Percentiles rank a stretch among this genome's conserved stretches.
Evolutionary conservation across 2,329 filamentous ascomycete genomes (phyloP).

Genomic region (Alternaria consortialis): DNA sequence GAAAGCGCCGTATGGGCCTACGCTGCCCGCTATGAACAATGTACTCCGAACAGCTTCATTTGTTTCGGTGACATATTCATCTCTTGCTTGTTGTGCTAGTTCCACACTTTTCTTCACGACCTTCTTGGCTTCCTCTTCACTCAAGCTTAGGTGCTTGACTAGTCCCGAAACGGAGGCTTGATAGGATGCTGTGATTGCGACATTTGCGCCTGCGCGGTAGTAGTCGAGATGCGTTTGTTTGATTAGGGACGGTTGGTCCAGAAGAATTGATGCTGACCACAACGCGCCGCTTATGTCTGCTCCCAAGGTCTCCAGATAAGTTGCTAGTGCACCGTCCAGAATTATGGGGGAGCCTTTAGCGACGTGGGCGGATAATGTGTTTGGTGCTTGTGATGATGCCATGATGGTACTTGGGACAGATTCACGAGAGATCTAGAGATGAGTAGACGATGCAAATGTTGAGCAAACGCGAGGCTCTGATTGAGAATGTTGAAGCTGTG

Average conservation of each 20-base stretch:
- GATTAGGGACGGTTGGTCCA: constrained; percentile 53
- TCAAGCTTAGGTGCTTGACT: constrained; percentile 47
- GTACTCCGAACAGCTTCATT: constrained; percentile 5
- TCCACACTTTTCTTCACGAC: constrained; percentile 54
- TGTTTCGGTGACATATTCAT: constrained; percentile 36
- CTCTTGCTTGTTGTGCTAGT: constrained; percentile 52
- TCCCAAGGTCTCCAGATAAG: constrained; percentile 57
- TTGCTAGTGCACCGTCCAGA: constrained; percentile 59
- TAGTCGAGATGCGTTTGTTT: constrained; percentile 56
- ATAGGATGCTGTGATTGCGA: constrained; percentile 60
- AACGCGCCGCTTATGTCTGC: constrained; percentile 55
- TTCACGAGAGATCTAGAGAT: background rate
- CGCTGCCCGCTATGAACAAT: constrained; percentile 55
- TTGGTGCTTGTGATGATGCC: constrained; percentile 3
- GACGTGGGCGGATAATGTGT: constrained; percentile 23
- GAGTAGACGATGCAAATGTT: background rate
- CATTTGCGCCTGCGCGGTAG: constrained; percentile 55
- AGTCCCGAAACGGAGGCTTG: constrained; percentile 57
- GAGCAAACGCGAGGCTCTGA: background rate
- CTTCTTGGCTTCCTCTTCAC: constrained; percentile 42
- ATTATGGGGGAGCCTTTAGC: constrained; percentile 42
- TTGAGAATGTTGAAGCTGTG: background rate
- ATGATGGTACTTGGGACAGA: background rate
- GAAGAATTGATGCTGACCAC: constrained; percentile 57
- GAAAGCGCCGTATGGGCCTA: constrained; percentile 60